A percentile compares a stretch with the other conserved stretches of the same genome.
phyloP scores from a whole-genome alignment of 805 yeast genomes.

The Lipomyces anomalus region DNA sequence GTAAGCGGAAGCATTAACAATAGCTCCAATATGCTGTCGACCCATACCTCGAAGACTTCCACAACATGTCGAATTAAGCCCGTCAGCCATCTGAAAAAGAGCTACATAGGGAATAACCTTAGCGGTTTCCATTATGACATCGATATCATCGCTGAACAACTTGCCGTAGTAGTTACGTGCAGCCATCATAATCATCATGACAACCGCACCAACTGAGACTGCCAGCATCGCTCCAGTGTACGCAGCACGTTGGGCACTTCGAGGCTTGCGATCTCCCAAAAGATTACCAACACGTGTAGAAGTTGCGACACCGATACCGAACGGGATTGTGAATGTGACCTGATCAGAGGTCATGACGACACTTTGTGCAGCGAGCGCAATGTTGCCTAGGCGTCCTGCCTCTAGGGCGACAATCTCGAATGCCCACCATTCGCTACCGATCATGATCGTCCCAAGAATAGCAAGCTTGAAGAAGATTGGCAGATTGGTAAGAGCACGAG shows the following conservation, averaged over 20 bases:
- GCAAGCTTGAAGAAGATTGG: constrained; percentile 41
- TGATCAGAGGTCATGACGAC: constrained; percentile 50
- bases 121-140: constrained; percentile 49
- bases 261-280: constrained; percentile 40
- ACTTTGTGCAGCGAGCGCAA: constrained; percentile 52
- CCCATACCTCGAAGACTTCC: constrained; percentile 76
- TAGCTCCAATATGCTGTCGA: constrained; percentile 65
- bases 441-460: constrained; percentile 49
- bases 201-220: constrained; percentile 28
- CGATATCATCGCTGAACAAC: constrained; percentile 57
- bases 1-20: constrained; percentile 62
- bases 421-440: constrained; percentile 52
- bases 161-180: constrained; percentile 48
- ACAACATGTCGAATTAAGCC: constrained; percentile 63
- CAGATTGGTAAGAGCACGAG: constrained; percentile 27
- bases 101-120: constrained; percentile 60
- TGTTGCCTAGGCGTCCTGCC: constrained; percentile 49
- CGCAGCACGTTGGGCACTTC: constrained; percentile 40
- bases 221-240: constrained; percentile 39
- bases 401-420: constrained; percentile 52
- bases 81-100: constrained; percentile 61
- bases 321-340: constrained; percentile 50
- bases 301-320: constrained; percentile 51
- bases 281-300: constrained; percentile 53
- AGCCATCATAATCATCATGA: constrained; percentile 38